A percentile compares a stretch with the other conserved stretches of the same genome.
Evolutionary conservation across 257 asterid species (phyloP).

Genomic region (Handroanthus guayacan): DNA sequence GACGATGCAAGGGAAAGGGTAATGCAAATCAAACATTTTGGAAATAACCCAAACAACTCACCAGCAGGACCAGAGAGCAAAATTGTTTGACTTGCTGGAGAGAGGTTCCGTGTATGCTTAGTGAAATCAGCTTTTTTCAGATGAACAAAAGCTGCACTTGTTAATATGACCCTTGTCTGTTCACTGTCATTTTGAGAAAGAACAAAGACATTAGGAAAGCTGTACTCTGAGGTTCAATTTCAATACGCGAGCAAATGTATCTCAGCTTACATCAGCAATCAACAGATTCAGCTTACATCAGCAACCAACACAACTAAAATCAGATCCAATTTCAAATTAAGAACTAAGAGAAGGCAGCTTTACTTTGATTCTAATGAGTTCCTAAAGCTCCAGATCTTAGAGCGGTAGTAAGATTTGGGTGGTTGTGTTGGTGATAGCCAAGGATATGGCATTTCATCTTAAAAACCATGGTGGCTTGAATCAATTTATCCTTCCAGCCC

Average conservation of each 20-base stretch:
- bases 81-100: constrained; percentile 90
- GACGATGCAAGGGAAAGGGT: constrained; percentile 8
- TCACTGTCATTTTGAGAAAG: constrained; percentile 53
- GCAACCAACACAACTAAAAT: neutral
- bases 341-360: neutral
- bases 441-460: neutral
- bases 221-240: neutral
- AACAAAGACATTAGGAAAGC: constrained; percentile 28
- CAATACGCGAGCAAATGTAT: constrained; percentile 12
- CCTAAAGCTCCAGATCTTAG: neutral
- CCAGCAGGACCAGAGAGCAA: constrained; percentile 96
- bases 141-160: constrained; percentile 85
- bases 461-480: neutral
- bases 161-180: constrained; percentile 79
- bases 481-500: neutral
- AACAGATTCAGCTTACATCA: neutral
- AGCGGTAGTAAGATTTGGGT: neutral
- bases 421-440: neutral
- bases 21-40: neutral
- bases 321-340: neutral
- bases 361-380: neutral
- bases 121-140: constrained; percentile 65
- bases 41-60: constrained; percentile 40
- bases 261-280: neutral
- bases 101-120: constrained; percentile 73